phyloP scores from a whole-genome alignment of 2,329 filamentous ascomycete species.

The Colletotrichum abscissum region DNA sequence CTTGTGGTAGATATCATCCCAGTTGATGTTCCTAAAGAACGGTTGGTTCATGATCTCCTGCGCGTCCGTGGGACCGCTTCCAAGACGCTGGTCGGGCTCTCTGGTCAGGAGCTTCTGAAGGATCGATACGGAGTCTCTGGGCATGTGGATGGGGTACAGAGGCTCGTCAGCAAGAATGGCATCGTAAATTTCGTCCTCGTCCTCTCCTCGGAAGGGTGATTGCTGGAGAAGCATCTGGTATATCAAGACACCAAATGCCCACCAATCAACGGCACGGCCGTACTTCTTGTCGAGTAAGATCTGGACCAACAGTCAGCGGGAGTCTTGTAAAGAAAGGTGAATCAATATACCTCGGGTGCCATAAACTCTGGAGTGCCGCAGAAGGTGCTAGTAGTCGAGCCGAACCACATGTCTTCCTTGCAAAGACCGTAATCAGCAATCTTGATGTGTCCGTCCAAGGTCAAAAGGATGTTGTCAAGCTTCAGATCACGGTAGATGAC shows the following conservation, averaged over 20 bases:
- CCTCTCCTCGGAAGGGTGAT: slow-evolving; percentile 97
- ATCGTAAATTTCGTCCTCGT: slow-evolving; percentile 99
- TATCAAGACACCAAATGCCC: slow-evolving; percentile 98
- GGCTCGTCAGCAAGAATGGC: slow-evolving; percentile 98
- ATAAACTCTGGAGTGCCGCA: slow-evolving; percentile 99
- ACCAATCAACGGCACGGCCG: slow-evolving; percentile 97
- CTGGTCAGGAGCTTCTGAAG: slow-evolving; percentile 96
- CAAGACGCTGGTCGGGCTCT: slow-evolving; percentile 92
- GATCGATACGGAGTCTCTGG: slow-evolving; percentile 95
- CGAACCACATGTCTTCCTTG: slow-evolving; percentile 99
- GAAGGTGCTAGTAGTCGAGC: slow-evolving; percentile 95
- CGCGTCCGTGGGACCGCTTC: slow-evolving; percentile 94
- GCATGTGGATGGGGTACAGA: slow-evolving; percentile 98
- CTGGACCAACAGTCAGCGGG: slow-evolving; percentile 57
- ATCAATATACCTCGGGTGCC: slow-evolving; percentile 84
- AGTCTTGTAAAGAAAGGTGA: slow-evolving; percentile 9
- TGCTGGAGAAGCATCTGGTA: slow-evolving; percentile 99
- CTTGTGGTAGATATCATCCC: slow-evolving; percentile 99
- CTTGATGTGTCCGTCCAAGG: slow-evolving; percentile 97
- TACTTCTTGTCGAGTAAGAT: slow-evolving; percentile 99
- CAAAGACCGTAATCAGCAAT: slow-evolving; percentile 98
- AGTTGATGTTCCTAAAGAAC: slow-evolving; percentile 97
- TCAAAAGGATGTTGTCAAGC: slow-evolving; percentile 90
- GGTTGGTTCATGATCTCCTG: slow-evolving; percentile 99
- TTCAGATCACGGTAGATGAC: slow-evolving; percentile 99